Evolutionary conservation across 768 basidiomycete genomes (phyloP), one percentile per base, ranked within the genome.

Genomic region (Lanmaoa pseudosensibilis): DNA sequence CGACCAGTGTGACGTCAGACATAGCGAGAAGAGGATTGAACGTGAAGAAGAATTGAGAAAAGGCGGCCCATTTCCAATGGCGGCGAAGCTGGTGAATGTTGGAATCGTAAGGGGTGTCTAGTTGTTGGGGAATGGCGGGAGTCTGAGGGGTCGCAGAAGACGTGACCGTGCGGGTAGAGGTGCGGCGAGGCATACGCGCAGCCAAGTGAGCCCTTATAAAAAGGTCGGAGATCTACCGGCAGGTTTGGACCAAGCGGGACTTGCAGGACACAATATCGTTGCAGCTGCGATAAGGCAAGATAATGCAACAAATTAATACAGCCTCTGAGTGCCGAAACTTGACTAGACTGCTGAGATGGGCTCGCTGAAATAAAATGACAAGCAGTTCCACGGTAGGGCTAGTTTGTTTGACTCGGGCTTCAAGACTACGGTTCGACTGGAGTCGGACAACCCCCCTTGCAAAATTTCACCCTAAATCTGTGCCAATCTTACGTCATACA

Each of bases 51-150:
- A 96, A 95, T 70, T 95, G 92, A 73, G 83, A 83, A 73, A 94
- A 89, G 25, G 88, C 88, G 6, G 94, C 94, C 92, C 92, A 96
- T 78, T 90, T 87, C 92, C 92, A 95, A 60, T 92, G 83, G 55
- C 77, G 84, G 54, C 94, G 81, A 50, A 97, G 85, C 30, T 75
- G 66, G 44, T 69, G 58, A 50, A 88, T 69, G 64, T 83, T 76
- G 62, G 64, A 62, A 48, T 75, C 72, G 55, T 66, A 66, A 49
- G 65, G 58, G 50, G 69, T 50, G 52, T 65, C 56, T 66, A 64
- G 55, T 57, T 67, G 58, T 46, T 69, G 56, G 55, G 62, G 60
- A 36, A 72, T 59, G 51, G 68, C 58, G 49, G 62, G 62, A 19
- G 61, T 65, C 55, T 65, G 64, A 52, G 70, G 67, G 44, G 77